phyloP scores from a whole-genome alignment of 2,329 filamentous ascomycete species.

The Periconia sp. region DNA sequence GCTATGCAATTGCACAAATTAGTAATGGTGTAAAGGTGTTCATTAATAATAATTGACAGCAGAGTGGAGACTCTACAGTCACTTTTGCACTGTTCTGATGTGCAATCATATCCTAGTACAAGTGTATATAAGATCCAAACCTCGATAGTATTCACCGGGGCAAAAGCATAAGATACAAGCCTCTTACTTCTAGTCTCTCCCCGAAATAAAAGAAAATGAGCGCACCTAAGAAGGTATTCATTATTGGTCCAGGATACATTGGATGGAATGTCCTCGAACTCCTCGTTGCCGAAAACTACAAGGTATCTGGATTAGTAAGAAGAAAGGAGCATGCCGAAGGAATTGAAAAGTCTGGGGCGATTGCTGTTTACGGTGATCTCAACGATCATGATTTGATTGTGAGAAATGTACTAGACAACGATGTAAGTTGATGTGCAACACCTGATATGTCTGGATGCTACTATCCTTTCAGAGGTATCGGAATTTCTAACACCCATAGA shows the following conservation, averaged over 20 bases:
- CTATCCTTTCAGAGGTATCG: background rate
- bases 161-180: too few relatives aligned
- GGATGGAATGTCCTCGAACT: slow-evolving; percentile 52
- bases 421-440: slow-evolving; percentile 20
- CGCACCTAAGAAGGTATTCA: slow-evolving; percentile 37
- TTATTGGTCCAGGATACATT: slow-evolving; percentile 52
- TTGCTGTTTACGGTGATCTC: slow-evolving; percentile 46
- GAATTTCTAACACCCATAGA: slow-evolving; percentile 4
- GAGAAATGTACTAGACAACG: slow-evolving; percentile 39
- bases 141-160: too few relatives aligned
- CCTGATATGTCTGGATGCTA: background rate
- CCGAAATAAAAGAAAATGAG: background rate
- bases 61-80: too few relatives aligned
- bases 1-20: too few relatives aligned
- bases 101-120: too few relatives aligned
- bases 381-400: slow-evolving; percentile 46
- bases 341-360: slow-evolving; percentile 39
- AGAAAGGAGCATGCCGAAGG: slow-evolving; percentile 41
- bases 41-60: too few relatives aligned
- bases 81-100: too few relatives aligned
- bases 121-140: too few relatives aligned
- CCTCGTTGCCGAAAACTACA: slow-evolving; percentile 46
- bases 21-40: too few relatives aligned
- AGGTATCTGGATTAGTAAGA: slow-evolving; percentile 47
- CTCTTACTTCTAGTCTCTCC: too few relatives aligned